Evolutionary conservation across 2,329 filamentous ascomycete species (phyloP).

Genomic region (Neonectria magnoliae): DNA sequence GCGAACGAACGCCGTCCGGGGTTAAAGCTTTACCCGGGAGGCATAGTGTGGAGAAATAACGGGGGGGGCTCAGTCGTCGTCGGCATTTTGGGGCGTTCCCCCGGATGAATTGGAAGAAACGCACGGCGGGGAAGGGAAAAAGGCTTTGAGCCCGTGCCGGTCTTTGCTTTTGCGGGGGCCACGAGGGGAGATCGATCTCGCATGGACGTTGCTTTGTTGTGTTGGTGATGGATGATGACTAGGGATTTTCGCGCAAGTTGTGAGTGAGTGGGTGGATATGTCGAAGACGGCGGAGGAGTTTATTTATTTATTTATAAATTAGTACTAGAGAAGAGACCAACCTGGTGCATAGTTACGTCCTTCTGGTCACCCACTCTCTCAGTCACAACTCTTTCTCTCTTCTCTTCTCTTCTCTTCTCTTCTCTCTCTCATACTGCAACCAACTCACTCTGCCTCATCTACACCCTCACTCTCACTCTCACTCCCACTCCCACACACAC

Average conservation of each 20-base stretch:
- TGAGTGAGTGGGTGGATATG: slow-evolving; percentile 7
- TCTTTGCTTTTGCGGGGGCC: slow-evolving; percentile 11
- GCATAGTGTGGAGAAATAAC: too few species aligned
- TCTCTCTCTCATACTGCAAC: neutral
- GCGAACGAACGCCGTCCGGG: neutral
- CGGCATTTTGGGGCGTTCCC: neutral
- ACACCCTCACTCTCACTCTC: neutral
- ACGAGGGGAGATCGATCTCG: slow-evolving; percentile 22
- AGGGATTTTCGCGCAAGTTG: too few species aligned
- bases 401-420: neutral
- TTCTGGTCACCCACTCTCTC: neutral
- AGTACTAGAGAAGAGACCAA: neutral
- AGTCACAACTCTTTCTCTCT: neutral
- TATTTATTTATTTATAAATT: neutral
- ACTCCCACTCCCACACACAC: neutral
- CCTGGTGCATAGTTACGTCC: neutral
- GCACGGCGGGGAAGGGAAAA: slow-evolving; percentile 6
- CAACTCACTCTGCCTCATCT: neutral
- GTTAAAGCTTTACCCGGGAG: slow-evolving; percentile 17
- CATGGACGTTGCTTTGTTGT: slow-evolving; percentile 18
- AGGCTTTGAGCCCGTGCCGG: slow-evolving; percentile 22
- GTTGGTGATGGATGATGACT: too few species aligned
- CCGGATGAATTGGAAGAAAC: slow-evolving; percentile 17
- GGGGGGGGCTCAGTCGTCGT: too few species aligned
- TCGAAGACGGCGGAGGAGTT: neutral